Conservation (phyloP, 768 basidiomycete genomes). For the Hysterangium stoloniferum region DNA sequence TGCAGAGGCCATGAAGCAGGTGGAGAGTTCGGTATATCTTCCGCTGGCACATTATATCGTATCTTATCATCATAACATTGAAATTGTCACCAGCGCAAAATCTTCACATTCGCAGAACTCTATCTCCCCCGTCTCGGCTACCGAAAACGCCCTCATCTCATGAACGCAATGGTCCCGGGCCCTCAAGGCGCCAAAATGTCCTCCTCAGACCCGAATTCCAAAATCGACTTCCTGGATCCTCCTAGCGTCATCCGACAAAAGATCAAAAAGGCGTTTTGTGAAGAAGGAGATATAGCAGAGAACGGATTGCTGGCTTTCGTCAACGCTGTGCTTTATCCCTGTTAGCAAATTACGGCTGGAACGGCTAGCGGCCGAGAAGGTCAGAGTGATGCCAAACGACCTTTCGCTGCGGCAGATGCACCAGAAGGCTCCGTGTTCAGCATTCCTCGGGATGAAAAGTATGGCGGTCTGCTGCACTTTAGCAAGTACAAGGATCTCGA, state of each 20-base stretch:
- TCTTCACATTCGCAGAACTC: constrained; percentile 95
- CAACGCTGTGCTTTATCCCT: constrained; percentile 81
- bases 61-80: neutral
- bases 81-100: constrained; percentile 66
- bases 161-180: constrained; percentile 98
- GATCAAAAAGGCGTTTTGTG: constrained; percentile 88
- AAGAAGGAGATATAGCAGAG: constrained; percentile 80
- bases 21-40: constrained; percentile 64
- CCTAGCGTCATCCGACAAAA: constrained; percentile 81
- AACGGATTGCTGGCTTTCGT: constrained; percentile 88
- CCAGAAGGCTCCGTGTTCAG: constrained; percentile 79
- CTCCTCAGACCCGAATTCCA: constrained; percentile 93
- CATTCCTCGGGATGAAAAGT: constrained; percentile 69
- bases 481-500: constrained; percentile 54
- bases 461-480: constrained; percentile 68
- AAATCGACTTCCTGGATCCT: constrained; percentile 94
- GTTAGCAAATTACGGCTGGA: constrained; percentile 71
- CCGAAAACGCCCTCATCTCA: constrained; percentile 89
- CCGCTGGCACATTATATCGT: neutral
- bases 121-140: constrained; percentile 94
- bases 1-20: constrained; percentile 97
- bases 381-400: constrained; percentile 35
- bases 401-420: constrained; percentile 61
- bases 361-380: constrained; percentile 31
- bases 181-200: constrained; percentile 97